Conservation (phyloP, 139 green algal genomes). For the Chlorella ohadii region DNA sequence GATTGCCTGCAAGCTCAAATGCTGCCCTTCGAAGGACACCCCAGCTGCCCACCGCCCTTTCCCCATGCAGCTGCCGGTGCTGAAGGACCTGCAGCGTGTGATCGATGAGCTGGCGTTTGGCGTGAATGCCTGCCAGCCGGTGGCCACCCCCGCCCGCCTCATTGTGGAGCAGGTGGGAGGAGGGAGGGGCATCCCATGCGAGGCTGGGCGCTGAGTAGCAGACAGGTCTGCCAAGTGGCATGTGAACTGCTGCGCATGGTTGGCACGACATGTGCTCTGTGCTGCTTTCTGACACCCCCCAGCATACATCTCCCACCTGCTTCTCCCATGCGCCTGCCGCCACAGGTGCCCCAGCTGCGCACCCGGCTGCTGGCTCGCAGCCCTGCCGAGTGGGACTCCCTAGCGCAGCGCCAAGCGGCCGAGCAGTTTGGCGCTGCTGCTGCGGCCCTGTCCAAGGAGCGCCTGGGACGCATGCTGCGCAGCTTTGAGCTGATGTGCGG, state of each 20-base stretch:
- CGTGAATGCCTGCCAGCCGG: slow-evolving; percentile 5
- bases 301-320: too few relatives aligned
- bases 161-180: slow-evolving; percentile 74
- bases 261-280: too few relatives aligned
- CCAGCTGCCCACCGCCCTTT: background rate
- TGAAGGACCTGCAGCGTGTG: slow-evolving; percentile 77
- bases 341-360: slow-evolving; percentile 66
- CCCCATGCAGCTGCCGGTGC: slow-evolving; percentile 63
- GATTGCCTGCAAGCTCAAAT: too few relatives aligned
- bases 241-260: too few relatives aligned
- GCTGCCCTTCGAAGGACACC: too few relatives aligned
- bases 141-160: slow-evolving; percentile 38
- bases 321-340: too few relatives aligned
- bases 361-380: slow-evolving; percentile 52
- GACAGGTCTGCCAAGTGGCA: too few relatives aligned
- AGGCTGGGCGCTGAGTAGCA: too few relatives aligned
- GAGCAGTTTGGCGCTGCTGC: slow-evolving; percentile 45
- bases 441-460: slow-evolving; percentile 38
- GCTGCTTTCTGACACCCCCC: too few relatives aligned
- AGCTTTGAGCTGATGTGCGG: slow-evolving; percentile 56
- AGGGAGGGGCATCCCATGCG: too few relatives aligned
- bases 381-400: slow-evolving; percentile 54
- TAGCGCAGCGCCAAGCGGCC: slow-evolving; percentile 41
- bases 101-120: slow-evolving; percentile 82
- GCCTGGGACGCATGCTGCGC: slow-evolving; percentile 58